Percentiles rank a stretch among this genome's conserved stretches.
Evolutionary conservation across 805 yeast species (phyloP).

Genomic region (Nakazawaea ernobii): DNA sequence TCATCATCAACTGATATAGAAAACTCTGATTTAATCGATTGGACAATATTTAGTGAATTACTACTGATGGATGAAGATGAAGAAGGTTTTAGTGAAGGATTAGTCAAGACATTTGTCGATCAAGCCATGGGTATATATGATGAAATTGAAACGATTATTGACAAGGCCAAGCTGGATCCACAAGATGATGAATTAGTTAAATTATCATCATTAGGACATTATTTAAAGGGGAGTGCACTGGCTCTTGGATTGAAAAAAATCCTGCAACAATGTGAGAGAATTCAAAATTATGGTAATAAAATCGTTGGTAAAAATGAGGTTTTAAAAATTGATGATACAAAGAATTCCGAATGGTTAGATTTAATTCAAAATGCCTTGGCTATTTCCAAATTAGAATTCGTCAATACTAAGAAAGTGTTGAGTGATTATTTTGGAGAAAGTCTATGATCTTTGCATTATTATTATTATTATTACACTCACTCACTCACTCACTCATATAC

Average conservation of each 20-base stretch:
- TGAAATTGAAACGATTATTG: conserved; percentile 58
- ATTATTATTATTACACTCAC: not conserved
- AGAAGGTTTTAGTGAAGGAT: conserved; percentile 76
- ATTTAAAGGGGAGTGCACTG: conserved; percentile 92
- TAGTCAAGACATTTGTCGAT: conserved; percentile 80
- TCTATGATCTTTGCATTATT: conserved; percentile 11
- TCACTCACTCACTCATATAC: no score
- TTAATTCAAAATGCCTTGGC: conserved; percentile 49
- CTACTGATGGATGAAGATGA: conserved; percentile 96
- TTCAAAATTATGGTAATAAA: conserved; percentile 80
- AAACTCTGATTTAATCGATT: conserved; percentile 68
- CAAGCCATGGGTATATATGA: conserved; percentile 80
- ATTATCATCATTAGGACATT: conserved; percentile 80
- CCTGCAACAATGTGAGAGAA: conserved; percentile 84
- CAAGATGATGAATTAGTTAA: conserved; percentile 42
- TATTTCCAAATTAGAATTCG: conserved; percentile 46
- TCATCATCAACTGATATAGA: conserved; percentile 26
- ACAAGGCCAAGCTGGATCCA: conserved; percentile 18
- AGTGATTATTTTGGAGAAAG: conserved; percentile 43
- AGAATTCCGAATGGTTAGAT: conserved; percentile 25
- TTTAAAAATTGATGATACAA: conserved; percentile 24
- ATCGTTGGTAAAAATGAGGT: conserved; percentile 20
- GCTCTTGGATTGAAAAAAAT: conserved; percentile 82
- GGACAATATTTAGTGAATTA: conserved; percentile 84
- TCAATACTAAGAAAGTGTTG: conserved; percentile 42